phyloP scores from a whole-genome alignment of 2,329 filamentous ascomycete species.

The Colletotrichum falcatum region DNA sequence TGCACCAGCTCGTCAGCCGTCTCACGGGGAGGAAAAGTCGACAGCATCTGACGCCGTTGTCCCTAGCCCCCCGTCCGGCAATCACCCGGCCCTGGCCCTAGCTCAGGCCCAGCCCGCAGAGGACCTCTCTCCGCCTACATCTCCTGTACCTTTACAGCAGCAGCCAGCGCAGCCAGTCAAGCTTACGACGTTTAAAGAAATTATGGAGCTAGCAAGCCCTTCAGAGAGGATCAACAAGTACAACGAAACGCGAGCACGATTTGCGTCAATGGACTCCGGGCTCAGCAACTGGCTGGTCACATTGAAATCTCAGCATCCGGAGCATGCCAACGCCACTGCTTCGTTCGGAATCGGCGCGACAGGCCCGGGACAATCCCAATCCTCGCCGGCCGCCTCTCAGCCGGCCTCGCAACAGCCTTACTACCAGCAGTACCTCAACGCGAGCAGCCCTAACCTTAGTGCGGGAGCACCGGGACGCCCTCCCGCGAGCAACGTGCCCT shows the following conservation, averaged over 20 bases:
- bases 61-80: conserved; percentile 53
- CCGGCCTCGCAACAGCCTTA: conserved; percentile 59
- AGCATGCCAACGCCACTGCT: conserved; percentile 57
- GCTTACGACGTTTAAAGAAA: conserved; percentile 78
- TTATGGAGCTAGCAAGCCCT: conserved; percentile 74
- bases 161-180: conserved; percentile 46
- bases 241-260: conserved; percentile 77
- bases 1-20: conserved; percentile 49
- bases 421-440: conserved; percentile 68
- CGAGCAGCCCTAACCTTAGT: conserved; percentile 53
- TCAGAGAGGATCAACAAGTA: conserved; percentile 80
- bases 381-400: conserved; percentile 44
- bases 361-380: conserved; percentile 35
- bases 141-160: conserved; percentile 41
- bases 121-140: conserved; percentile 37
- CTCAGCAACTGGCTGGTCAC: conserved; percentile 69
- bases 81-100: conserved; percentile 50
- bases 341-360: conserved; percentile 46
- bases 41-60: conserved; percentile 51
- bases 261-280: conserved; percentile 79
- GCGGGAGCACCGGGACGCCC: conserved; percentile 47
- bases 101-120: conserved; percentile 10
- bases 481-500: conserved; percentile 52
- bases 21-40: conserved; percentile 60
- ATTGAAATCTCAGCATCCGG: conserved; percentile 60